These are phyloP conservation scores for Tricholoma flavovirens DNA, from an alignment of 768 basidiomycete genomes.

Conservation along the genomic window DNA sequence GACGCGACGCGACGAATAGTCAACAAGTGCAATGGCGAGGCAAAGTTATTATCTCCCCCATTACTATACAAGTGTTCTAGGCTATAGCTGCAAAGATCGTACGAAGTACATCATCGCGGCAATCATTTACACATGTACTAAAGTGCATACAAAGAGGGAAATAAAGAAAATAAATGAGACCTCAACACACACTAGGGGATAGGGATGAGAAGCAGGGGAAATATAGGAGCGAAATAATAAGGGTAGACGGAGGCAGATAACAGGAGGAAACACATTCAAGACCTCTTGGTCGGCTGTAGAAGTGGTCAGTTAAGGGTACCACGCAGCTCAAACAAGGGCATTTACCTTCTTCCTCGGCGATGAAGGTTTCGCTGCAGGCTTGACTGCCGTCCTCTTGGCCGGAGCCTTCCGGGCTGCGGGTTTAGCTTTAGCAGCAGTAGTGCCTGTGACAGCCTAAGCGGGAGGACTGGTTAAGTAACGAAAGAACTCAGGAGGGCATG, in stretches of 20 bases:
- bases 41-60: conserved; percentile 9
- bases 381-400: conserved; percentile 26
- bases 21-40: not conserved
- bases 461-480: not conserved
- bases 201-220: conserved; percentile 10
- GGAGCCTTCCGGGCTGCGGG: conserved; percentile 33
- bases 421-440: conserved; percentile 40
- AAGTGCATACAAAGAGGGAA: conserved; percentile 10
- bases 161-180: conserved; percentile 2
- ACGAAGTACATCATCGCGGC: conserved; percentile 16
- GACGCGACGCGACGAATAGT: not conserved
- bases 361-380: conserved; percentile 28
- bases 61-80: conserved; percentile 21
- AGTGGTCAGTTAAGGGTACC: not conserved
- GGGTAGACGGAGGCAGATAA: not conserved
- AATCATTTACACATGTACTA: conserved; percentile 36
- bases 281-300: conserved; percentile 24
- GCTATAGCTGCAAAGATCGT: conserved; percentile 6
- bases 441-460: conserved; percentile 35
- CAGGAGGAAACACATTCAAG: conserved; percentile 9
- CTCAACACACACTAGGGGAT: conserved; percentile 4
- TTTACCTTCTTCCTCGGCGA: conserved; percentile 32
- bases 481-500: not conserved
- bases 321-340: not conserved
- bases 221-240: conserved; percentile 9